phyloP scores from a whole-genome alignment of 1,284 basidiomycete species.

The Pseudozyma hubeiensis region DNA sequence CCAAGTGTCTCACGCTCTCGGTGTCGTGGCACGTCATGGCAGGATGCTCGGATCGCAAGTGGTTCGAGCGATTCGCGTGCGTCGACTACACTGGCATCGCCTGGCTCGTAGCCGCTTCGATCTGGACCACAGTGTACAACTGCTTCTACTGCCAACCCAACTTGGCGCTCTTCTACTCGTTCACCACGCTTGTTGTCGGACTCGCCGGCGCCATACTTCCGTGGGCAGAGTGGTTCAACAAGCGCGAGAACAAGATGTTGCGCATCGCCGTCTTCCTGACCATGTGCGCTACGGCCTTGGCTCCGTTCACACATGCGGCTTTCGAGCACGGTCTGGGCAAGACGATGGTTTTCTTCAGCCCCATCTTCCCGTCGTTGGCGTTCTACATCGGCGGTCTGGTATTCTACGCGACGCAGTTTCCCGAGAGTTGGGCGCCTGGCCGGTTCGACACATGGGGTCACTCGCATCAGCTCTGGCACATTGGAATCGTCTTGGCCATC shows the following conservation, averaged over 20 bases:
- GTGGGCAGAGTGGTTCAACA: conserved; percentile 67
- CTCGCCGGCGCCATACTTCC: conserved; percentile 64
- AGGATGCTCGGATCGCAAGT: conserved; percentile 62
- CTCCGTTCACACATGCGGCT: conserved; percentile 63
- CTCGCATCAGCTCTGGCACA: conserved; percentile 67
- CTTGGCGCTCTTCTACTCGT: conserved; percentile 60
- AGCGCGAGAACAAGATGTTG: conserved; percentile 57
- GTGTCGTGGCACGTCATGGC: conserved; percentile 68
- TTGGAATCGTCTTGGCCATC: conserved; percentile 65
- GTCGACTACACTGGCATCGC: conserved; percentile 68
- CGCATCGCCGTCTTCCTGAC: conserved; percentile 64
- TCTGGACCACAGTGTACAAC: conserved; percentile 66
- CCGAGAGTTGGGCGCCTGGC: conserved; percentile 63
- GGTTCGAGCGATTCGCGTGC: conserved; percentile 66
- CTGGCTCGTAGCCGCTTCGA: conserved; percentile 66
- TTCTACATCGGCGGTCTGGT: conserved; percentile 63
- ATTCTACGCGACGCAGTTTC: conserved; percentile 64
- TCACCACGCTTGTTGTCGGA: conserved; percentile 61
- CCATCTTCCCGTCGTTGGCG: conserved; percentile 60
- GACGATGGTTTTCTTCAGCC: conserved; percentile 60
- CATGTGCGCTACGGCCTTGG: conserved; percentile 63
- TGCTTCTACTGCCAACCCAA: conserved; percentile 68
- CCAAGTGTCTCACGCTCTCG: conserved; percentile 64
- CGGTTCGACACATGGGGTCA: conserved; percentile 64
- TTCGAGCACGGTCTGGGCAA: conserved; percentile 61